These are phyloP conservation scores for Penicillium argentinense DNA, from an alignment of 495 filamentous ascomycete genomes.

Conservation along the genomic window DNA sequence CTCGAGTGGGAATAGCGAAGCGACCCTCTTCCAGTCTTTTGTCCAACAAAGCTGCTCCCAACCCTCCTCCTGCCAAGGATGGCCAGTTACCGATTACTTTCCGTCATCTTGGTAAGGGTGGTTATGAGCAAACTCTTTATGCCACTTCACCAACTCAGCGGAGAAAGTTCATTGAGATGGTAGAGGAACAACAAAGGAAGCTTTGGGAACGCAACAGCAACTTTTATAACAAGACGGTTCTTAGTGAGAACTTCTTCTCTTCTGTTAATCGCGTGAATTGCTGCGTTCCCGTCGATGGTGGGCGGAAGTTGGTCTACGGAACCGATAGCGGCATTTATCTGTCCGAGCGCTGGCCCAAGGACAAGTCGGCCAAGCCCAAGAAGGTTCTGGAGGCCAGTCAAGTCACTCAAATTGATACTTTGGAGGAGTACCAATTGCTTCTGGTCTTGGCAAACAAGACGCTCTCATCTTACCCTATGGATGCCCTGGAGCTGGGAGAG, in stretches of 20 bases:
- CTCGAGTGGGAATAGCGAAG: conserved; percentile 75
- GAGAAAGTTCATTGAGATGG: conserved; percentile 94
- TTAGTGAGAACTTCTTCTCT: conserved; percentile 84
- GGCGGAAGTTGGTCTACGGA: conserved; percentile 88
- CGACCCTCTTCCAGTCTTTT: conserved; percentile 86
- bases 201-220: conserved; percentile 79
- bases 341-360: conserved; percentile 85
- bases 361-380: conserved; percentile 70
- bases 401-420: conserved; percentile 92
- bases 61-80: conserved; percentile 60
- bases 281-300: conserved; percentile 91
- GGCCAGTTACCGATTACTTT: conserved; percentile 92
- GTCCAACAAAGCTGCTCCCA: conserved; percentile 63
- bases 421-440: conserved; percentile 90
- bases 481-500: conserved; percentile 82
- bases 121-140: conserved; percentile 91
- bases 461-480: conserved; percentile 79
- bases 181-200: conserved; percentile 84
- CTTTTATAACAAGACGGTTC: conserved; percentile 86
- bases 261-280: conserved; percentile 84
- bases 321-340: conserved; percentile 93
- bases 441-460: conserved; percentile 93
- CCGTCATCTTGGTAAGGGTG: conserved; percentile 92
- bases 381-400: conserved; percentile 81
- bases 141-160: conserved; percentile 75